phyloP scores from a whole-genome alignment of 495 filamentous ascomycete species.

The Hypoxylon fragiforme region DNA sequence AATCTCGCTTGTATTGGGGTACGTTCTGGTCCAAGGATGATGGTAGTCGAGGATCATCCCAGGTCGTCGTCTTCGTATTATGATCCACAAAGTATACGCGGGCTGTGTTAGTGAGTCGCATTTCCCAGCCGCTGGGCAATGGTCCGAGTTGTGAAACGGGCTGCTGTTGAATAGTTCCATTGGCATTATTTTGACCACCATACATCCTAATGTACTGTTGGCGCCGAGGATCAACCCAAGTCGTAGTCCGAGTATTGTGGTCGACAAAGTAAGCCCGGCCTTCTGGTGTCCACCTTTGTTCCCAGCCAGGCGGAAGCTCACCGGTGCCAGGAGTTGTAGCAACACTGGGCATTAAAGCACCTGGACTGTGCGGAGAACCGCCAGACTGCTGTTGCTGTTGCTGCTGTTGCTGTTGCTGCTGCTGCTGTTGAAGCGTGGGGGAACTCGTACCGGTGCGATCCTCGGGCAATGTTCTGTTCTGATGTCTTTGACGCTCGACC shows the following conservation, averaged over 20 bases:
- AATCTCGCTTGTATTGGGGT: conserved; percentile 98
- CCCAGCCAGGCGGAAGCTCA: conserved; percentile 94
- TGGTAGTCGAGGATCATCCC: conserved; percentile 94
- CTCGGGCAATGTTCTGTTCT: conserved; percentile 93
- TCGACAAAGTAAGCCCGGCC: conserved; percentile 97
- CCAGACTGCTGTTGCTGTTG: conserved; percentile 55
- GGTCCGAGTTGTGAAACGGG: conserved; percentile 98
- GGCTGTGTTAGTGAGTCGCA: conserved; percentile 97
- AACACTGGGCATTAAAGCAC: conserved; percentile 91
- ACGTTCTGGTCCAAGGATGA: conserved; percentile 98
- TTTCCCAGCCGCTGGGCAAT: conserved; percentile 97
- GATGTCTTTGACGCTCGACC: conserved; percentile 86
- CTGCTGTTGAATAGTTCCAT: conserved; percentile 92
- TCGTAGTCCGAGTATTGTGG: conserved; percentile 97
- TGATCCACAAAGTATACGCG: conserved; percentile 99
- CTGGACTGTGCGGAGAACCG: conserved; percentile 54
- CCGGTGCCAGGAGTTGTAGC: conserved; percentile 93
- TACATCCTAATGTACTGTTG: conserved; percentile 99
- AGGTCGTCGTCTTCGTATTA: conserved; percentile 99
- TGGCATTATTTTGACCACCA: conserved; percentile 73
- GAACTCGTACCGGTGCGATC: conserved; percentile 94
- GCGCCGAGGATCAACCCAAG: conserved; percentile 97
- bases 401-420: conserved; percentile 51
- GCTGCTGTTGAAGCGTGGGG: conserved; percentile 72
- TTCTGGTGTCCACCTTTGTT: conserved; percentile 93